Percentiles rank a stretch among this genome's conserved stretches.
Conservation (phyloP, 306 rosid species). For the Ziziphus jujuba region DNA sequence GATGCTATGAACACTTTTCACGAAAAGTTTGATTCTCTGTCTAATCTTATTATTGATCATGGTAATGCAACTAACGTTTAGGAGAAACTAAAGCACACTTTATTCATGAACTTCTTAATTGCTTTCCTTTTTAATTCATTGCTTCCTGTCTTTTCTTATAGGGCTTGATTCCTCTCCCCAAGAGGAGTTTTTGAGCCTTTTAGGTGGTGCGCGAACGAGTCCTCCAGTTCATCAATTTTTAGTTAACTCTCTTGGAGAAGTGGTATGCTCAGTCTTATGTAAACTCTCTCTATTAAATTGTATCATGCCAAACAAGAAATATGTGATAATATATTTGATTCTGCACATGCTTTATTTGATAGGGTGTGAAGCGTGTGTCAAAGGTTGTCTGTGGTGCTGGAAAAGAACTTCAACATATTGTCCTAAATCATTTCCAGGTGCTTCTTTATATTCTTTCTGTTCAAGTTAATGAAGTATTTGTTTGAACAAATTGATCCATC, state of each 20-base stretch:
- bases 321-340: constrained; percentile 32
- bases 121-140: constrained; percentile 19
- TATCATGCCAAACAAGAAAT: neutral
- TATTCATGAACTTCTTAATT: constrained; percentile 19
- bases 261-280: constrained; percentile 47
- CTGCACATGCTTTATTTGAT: constrained; percentile 29
- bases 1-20: constrained; percentile 84
- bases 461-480: constrained; percentile 8
- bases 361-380: constrained; percentile 92
- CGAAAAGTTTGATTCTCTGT: constrained; percentile 84
- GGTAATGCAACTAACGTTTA: constrained; percentile 45
- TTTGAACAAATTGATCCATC: neutral
- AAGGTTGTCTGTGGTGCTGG: constrained; percentile 88
- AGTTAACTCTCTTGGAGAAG: constrained; percentile 89
- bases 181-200: constrained; percentile 88
- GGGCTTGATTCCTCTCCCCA: constrained; percentile 85
- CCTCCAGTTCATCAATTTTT: constrained; percentile 93
- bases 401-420: constrained; percentile 86
- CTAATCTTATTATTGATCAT: constrained; percentile 66
- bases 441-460: constrained; percentile 17
- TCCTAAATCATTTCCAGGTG: constrained; percentile 96
- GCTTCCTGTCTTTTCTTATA: constrained; percentile 34
- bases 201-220: constrained; percentile 98
- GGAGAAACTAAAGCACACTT: constrained; percentile 1
- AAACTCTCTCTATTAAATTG: constrained; percentile 8